Base-by-base conservation (phyloP, 2,329 filamentous ascomycete species). In the Trichophyton schoenleinii region DNA sequence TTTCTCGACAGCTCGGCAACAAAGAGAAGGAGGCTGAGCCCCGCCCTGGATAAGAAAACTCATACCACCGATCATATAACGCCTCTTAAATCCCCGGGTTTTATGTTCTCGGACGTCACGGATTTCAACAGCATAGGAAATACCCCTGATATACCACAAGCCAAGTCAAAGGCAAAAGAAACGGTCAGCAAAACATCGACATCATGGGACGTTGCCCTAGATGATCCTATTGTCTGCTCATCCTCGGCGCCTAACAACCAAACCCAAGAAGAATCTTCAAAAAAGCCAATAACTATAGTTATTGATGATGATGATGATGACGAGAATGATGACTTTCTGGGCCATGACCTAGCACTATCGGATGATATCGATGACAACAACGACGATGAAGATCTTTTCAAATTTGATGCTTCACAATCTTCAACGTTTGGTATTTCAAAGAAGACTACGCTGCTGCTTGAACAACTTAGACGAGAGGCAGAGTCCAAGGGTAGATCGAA, bases 201-300 rank as follows among this genome's bases (percentile, higher is more conserved):
- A 55, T 55, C 5, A 13, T 65, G 66, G 63, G 62, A 67, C 6
- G 2, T 55, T 9, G 62, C 69, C 34, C 68, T 72, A 3, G 73
- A 70, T 1, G 77, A 77, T 65, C 73, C 75, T 1, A 76, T 78
- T 63, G 66, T 72, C 3, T 76, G 75, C 60, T 77, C 74, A 0
- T 78, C 76, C 3, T 75, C 75, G 18, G 0, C 71, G 69, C 3
- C 68, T 72, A 57, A 68, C 64, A 36, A 57, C 61, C 15, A 60
- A 55, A 5, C 61, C 58, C 36, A 58, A 58, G 53, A 46, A 2
- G 15, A 53, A 13, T 25, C 59, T 9, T 58, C 60, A n/a, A 67
- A 36, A 28, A 28, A 55, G 31, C 62, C 66, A 7, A 60, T 70
- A 22, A 70, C 73, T 3, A 73, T 76, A 63, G 69, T 72, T 11